Base-by-base conservation (phyloP, 1,284 basidiomycete species). In the Neonothopanus nambi region DNA sequence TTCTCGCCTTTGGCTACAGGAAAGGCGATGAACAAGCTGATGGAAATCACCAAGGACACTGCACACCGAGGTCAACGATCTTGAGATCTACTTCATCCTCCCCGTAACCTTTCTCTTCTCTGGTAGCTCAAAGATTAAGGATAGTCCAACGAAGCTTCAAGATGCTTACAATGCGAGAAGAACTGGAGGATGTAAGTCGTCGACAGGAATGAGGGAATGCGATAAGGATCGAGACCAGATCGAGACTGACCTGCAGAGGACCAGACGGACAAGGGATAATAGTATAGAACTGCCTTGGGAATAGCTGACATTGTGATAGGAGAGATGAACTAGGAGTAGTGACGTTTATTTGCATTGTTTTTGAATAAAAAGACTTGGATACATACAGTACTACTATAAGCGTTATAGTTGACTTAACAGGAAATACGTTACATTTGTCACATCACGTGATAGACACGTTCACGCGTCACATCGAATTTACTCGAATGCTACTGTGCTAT, bases 61-160 rank as follows among this genome's bases (percentile, higher is more conserved):
- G 50, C 75, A 55, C 61, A 89, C 85, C 64, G 21, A 87, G 68
- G 65, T 89, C 80, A 23, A 91, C 85, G 40, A 77, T 61, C 64
- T 77, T 83, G 51, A 79, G 65, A 65, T 85, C 84, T 18, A 88
- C 59, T 61, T 91, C 87, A 63, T 89, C 85, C 28, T 75, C 61
- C 11, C 80, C 82, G 61, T 91, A 89, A 8, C 88, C 85, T 61
- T 91, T 89, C 69, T 89, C 85, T 59, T 80, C 77, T 51, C 87
- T 87, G 64, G n/a, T n/a, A n/a, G 41, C 23, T 51, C 24, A 33
- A 39, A 30, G 48, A n/a, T n/a, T n/a, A n/a, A n/a, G n/a, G n/a
- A n/a, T n/a, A n/a, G n/a, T n/a, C n/a, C 26, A 45, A 40, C 21
- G n/a, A 24, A 21, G 36, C 43, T 17, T 7, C 17, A 28, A 35